Conservation (phyloP, 148 eudicot genomes). For the Salicornia ramosissima region DNA sequence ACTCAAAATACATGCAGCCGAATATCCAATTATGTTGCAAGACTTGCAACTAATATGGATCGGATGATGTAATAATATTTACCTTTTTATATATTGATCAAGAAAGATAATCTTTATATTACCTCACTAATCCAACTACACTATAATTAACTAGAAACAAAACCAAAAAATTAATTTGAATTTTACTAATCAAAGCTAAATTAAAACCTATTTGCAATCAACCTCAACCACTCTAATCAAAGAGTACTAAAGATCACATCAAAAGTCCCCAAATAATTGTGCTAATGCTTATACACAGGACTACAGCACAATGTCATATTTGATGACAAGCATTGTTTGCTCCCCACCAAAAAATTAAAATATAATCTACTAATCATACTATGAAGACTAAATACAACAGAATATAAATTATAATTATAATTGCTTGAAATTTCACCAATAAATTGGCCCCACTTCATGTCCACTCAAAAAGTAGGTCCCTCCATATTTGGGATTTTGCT, state of each 20-base stretch:
- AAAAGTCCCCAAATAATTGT: not conserved
- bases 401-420: not conserved
- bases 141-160: too few relatives aligned
- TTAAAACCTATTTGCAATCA: not conserved
- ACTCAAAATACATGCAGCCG: too few relatives aligned
- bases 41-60: too few relatives aligned
- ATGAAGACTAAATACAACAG: conserved; percentile 1
- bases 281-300: not conserved
- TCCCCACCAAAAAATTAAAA: not conserved
- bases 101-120: too few relatives aligned
- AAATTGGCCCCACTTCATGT: conserved; percentile 27
- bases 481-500: conserved; percentile 21
- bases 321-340: not conserved
- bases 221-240: not conserved
- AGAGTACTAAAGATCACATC: not conserved
- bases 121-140: too few relatives aligned
- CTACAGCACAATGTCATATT: not conserved
- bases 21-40: too few relatives aligned
- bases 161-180: too few relatives aligned
- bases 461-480: conserved; percentile 19
- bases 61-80: too few relatives aligned
- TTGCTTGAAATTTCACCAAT: conserved; percentile 17
- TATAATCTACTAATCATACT: not conserved
- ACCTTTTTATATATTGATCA: too few relatives aligned
- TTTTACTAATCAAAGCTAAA: not conserved